phyloP scores from a whole-genome alignment of 495 filamentous ascomycete genomes.

The Neurospora sp. region DNA sequence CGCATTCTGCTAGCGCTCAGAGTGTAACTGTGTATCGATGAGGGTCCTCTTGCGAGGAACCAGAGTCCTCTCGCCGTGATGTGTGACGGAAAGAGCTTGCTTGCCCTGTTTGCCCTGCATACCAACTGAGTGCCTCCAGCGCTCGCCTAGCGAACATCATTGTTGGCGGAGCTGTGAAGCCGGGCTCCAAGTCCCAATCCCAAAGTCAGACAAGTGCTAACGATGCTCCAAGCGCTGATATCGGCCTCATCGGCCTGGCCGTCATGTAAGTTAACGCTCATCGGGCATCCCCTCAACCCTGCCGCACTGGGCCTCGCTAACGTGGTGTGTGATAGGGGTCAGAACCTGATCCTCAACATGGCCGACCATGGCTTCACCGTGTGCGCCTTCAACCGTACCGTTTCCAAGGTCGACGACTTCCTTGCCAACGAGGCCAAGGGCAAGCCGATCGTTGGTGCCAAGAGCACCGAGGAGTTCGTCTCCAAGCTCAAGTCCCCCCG shows the following conservation, averaged over 20 bases:
- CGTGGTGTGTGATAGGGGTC: conserved; percentile 31
- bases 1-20: background rate
- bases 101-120: conserved; percentile 19
- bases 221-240: conserved; percentile 56
- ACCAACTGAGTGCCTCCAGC: conserved; percentile 50
- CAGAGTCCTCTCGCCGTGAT: background rate
- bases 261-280: conserved; percentile 60
- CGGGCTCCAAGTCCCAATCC: conserved; percentile 23
- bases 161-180: conserved; percentile 48
- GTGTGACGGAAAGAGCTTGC: background rate
- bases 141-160: conserved; percentile 79
- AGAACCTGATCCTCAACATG: conserved; percentile 98
- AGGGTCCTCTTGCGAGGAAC: background rate
- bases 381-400: conserved; percentile 95
- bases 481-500: conserved; percentile 93
- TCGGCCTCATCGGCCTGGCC: conserved; percentile 99
- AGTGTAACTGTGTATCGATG: background rate
- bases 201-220: conserved; percentile 35
- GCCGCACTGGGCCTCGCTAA: background rate
- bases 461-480: conserved; percentile 89
- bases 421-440: conserved; percentile 89
- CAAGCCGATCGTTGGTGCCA: conserved; percentile 86
- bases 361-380: conserved; percentile 95
- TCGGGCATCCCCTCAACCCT: conserved; percentile 3
- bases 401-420: conserved; percentile 95